Percentiles rank a stretch among this genome's conserved stretches.
These are phyloP conservation scores for Aquilaria yunnanensis DNA, from an alignment of 345 rosid genomes.

Conservation along the genomic window DNA sequence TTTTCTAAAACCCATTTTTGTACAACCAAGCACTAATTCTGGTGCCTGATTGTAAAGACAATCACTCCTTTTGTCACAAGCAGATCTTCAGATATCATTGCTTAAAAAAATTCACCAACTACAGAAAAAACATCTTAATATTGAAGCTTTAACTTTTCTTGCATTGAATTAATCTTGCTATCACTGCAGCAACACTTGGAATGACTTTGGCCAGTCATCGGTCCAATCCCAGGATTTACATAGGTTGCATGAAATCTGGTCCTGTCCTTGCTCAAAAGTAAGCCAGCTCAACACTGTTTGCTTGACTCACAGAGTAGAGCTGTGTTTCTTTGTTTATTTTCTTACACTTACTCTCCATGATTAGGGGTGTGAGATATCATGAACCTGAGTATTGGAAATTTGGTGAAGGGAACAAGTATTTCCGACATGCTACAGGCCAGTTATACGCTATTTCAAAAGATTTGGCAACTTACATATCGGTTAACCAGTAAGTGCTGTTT, in stretches of 20 bases:
- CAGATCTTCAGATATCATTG: neutral
- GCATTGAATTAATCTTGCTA: conserved; percentile 6
- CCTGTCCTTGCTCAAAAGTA: conserved; percentile 95
- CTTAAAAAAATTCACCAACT: neutral
- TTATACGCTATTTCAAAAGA: conserved; percentile 86
- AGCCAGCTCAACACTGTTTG: conserved; percentile 19
- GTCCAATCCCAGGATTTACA: conserved; percentile 66
- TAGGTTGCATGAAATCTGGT: conserved; percentile 98
- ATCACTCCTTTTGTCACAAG: too few species aligned
- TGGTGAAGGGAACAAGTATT: conserved; percentile 92
- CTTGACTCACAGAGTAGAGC: neutral
- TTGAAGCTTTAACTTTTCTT: neutral
- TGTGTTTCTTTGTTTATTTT: conserved; percentile 3
- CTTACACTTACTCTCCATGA: conserved; percentile 7
- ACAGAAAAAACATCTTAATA: neutral
- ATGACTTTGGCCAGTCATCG: conserved; percentile 67
- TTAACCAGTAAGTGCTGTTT: conserved; percentile 61
- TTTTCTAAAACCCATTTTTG: too few species aligned
- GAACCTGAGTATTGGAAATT: conserved; percentile 98
- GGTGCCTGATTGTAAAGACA: too few species aligned
- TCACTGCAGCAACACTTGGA: conserved; percentile 82
- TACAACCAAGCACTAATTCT: too few species aligned
- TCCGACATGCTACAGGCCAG: conserved; percentile 99
- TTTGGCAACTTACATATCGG: conserved; percentile 78
- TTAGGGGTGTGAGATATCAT: conserved; percentile 92